These are phyloP conservation scores for Penicillium occitanis DNA, from an alignment of 2,329 filamentous ascomycete genomes.

Conservation along the genomic window DNA sequence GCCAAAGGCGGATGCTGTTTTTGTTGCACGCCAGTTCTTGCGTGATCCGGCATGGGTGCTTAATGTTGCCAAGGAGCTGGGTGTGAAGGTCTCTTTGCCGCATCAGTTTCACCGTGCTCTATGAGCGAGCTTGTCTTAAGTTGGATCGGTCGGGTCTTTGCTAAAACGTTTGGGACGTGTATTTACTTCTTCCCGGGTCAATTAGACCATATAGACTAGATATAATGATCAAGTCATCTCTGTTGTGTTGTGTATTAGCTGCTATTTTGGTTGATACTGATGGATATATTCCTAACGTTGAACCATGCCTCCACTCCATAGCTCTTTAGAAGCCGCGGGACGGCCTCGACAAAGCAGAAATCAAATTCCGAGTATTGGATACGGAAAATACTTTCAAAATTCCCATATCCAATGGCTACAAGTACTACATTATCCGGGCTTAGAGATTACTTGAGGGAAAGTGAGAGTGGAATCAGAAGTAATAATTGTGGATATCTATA, in stretches of 20 bases:
- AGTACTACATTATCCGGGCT: not conserved
- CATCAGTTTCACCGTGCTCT: constrained; percentile 45
- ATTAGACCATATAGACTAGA: not conserved
- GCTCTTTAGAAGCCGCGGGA: not conserved
- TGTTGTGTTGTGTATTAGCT: not conserved
- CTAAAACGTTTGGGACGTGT: not conserved
- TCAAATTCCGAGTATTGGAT: not conserved
- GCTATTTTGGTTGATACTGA: not conserved
- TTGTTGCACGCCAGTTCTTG: constrained; percentile 57
- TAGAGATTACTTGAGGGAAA: not conserved
- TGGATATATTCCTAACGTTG: not conserved
- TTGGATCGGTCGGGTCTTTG: not conserved
- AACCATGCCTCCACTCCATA: not conserved
- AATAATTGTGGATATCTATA: constrained; percentile 2
- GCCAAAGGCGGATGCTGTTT: constrained; percentile 48
- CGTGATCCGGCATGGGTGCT: constrained; percentile 57
- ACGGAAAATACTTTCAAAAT: not conserved
- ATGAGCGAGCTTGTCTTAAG: not conserved
- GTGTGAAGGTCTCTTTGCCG: constrained; percentile 51
- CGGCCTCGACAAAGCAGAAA: not conserved
- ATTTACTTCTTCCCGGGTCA: not conserved
- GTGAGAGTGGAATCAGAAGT: not conserved
- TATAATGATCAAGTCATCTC: not conserved
- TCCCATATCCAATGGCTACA: too few relatives aligned
- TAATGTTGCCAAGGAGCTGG: constrained; percentile 51